Evolutionary conservation across 2,329 filamentous ascomycete genomes (phyloP).

Genomic region (Coniochaeta ligniaria): DNA sequence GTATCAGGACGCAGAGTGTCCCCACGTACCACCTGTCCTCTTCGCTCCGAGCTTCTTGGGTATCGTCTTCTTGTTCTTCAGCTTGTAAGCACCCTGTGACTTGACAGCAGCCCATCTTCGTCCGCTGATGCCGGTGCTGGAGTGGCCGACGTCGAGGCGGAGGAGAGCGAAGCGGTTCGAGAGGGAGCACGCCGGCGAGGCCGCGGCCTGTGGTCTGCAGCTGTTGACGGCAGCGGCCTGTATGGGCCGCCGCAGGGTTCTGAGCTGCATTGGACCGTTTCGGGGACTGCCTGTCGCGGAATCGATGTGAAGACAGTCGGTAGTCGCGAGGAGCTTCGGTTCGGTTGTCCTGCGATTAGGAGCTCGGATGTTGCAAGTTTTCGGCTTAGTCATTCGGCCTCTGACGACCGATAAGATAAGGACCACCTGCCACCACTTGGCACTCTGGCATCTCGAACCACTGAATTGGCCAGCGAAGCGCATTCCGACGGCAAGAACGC

Average conservation of each 20-base stretch:
- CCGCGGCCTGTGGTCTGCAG: constrained; percentile 19
- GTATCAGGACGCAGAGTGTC: background rate
- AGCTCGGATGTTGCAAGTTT: constrained; percentile 18
- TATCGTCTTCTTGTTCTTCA: constrained; percentile 51
- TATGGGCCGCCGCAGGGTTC: constrained; percentile 38
- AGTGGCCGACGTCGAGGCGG: constrained; percentile 24
- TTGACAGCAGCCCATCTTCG: constrained; percentile 52
- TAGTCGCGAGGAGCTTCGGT: background rate
- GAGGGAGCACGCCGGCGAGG: constrained; percentile 10
- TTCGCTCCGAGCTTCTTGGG: constrained; percentile 90
- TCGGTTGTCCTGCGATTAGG: background rate
- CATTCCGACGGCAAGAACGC: background rate
- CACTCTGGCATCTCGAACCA: background rate
- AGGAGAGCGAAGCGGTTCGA: constrained; percentile 23
- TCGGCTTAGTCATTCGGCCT: constrained; percentile 28
- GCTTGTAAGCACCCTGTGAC: constrained; percentile 62
- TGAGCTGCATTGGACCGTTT: constrained; percentile 32
- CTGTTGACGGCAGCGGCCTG: constrained; percentile 34
- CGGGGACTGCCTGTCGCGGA: background rate
- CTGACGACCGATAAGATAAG: background rate
- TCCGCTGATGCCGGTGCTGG: constrained; percentile 36
- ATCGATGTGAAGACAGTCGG: background rate
- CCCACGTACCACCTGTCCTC: constrained; percentile 68
- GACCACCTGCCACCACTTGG: background rate
- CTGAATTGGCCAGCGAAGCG: background rate